Evolutionary conservation across 441 rosid species (phyloP), one percentile per base, ranked within the genome.

Genomic region (Erodium moschatum): DNA sequence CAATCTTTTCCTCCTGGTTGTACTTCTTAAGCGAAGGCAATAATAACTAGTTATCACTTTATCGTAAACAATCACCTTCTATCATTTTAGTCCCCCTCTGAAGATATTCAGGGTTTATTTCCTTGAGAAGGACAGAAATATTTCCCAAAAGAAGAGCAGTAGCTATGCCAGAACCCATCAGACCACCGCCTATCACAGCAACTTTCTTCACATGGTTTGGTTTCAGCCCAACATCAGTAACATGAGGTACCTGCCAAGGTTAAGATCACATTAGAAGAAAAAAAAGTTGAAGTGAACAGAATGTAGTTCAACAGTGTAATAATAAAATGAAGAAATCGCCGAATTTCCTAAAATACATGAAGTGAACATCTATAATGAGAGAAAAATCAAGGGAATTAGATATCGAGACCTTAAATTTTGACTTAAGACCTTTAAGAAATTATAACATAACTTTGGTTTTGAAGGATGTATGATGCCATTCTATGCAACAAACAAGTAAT

Each of bases 141-240:
- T 79, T 70, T n/a, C 64, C 70, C 44, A 79, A 68, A 52, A 79
- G 19, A 11, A 79, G 67, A 4, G 73, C 21, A n/a, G 81, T 79
- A 0, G 69, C 79, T 52, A 79, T 70, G 54, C 75, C 75, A 35
- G 79, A 73, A 24, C 81, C 81, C 73, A 75, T 68, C 44, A 75
- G 65, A 50, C 79, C 77, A 72, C 77, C 79, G 40, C 81, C 81
- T 18, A 75, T 60, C 38, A 79, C 73, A 67, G 73, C 79, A 75
- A 79, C 72, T 61, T 35, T 75, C 64, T 67, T 73, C 38, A 75
- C 63, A 73, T 65, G 65, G 75, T 73, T 70, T 6, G 79, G 79
- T 52, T 48, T 54, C 62, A 75, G 62, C 21, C 79, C 81, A 42
- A 63, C 13, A 65, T 73, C 77, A 35, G 79, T 72, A 21, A 79